phyloP scores from a whole-genome alignment of 73 alveolate species.

The Durusdinium trenchii region DNA sequence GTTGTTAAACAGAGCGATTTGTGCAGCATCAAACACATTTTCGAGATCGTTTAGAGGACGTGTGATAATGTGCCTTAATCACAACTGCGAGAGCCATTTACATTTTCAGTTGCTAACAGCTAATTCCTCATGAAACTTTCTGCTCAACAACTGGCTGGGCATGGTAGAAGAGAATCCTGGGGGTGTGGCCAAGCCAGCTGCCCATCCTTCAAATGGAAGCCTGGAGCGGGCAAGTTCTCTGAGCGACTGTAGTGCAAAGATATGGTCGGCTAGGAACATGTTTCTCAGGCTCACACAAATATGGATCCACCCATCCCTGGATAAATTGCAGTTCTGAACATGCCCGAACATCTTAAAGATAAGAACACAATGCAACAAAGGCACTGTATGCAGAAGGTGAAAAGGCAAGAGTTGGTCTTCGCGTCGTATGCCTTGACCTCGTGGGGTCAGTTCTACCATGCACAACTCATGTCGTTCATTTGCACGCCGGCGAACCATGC shows the following conservation, averaged over 20 bases:
- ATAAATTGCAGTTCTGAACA: not conserved
- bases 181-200: constrained; percentile 58
- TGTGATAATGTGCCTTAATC: too few species aligned
- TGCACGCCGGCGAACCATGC: not conserved
- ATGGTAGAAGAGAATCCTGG: not conserved
- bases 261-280: not conserved
- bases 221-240: not conserved
- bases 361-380: not conserved
- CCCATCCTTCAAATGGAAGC: constrained; percentile 69
- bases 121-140: too few species aligned
- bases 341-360: not conserved
- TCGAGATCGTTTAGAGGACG: too few species aligned
- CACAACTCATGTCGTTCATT: not conserved
- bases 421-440: constrained; percentile 68
- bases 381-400: constrained; percentile 73
- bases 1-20: too few species aligned
- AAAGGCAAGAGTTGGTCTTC: constrained; percentile 47
- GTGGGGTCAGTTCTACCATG: not conserved
- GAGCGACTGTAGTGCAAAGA: not conserved
- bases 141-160: too few species aligned
- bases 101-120: too few species aligned
- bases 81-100: too few species aligned
- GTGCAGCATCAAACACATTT: too few species aligned
- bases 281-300: constrained; percentile 1
- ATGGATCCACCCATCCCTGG: constrained; percentile 56